Conservation (phyloP, 495 filamentous ascomycete genomes). For the Penicillium soppii region DNA sequence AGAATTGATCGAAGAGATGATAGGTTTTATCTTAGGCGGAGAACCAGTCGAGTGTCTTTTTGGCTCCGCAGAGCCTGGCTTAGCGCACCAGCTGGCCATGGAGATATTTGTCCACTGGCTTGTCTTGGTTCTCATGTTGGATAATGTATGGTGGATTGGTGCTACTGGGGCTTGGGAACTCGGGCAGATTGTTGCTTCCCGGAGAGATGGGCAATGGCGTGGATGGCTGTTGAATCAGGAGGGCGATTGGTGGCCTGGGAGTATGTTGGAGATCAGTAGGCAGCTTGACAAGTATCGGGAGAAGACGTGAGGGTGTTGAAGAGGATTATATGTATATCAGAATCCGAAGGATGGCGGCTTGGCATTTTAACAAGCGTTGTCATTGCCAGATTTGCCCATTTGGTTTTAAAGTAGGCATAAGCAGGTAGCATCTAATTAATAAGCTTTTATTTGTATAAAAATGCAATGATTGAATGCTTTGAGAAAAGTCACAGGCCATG, state of each 20-base stretch:
- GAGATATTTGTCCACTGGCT: slow-evolving; percentile 47
- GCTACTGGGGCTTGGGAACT: slow-evolving; percentile 33
- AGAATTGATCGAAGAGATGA: slow-evolving; percentile 19
- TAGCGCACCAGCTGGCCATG: slow-evolving; percentile 33
- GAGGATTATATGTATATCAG: too few relatives aligned
- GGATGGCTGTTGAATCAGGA: slow-evolving; percentile 5
- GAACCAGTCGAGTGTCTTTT: background rate
- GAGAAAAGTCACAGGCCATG: too few relatives aligned
- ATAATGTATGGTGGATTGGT: slow-evolving; percentile 47
- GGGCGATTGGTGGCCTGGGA: slow-evolving; percentile 33
- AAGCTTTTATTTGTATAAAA: too few relatives aligned
- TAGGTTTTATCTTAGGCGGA: slow-evolving; percentile 4
- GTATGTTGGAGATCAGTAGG: slow-evolving; percentile 15
- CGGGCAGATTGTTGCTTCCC: slow-evolving; percentile 22
- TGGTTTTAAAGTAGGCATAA: too few relatives aligned
- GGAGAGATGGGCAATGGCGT: slow-evolving; percentile 10
- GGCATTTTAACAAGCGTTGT: too few relatives aligned
- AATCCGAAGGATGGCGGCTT: too few relatives aligned
- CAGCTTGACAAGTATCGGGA: background rate
- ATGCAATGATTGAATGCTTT: too few relatives aligned
- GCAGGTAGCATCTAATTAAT: too few relatives aligned
- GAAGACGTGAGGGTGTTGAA: background rate
- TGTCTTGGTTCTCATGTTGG: slow-evolving; percentile 41
- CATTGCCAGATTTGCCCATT: too few relatives aligned
- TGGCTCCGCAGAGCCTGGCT: slow-evolving; percentile 5